Conservation (phyloP, 306 rosid genomes). For the Cajanus cajan region DNA sequence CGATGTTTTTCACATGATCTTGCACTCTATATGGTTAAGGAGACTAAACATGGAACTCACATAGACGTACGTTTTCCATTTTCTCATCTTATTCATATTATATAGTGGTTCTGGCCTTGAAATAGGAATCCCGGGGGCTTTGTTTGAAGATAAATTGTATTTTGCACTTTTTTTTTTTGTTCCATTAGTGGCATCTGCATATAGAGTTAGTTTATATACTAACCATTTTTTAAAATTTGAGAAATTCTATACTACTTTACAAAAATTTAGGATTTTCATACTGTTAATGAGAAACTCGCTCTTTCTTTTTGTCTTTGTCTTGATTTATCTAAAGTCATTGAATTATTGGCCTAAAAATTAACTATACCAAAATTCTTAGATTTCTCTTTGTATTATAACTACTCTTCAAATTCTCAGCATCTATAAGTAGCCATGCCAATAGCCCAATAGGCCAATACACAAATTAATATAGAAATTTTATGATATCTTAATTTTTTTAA, state of each 20-base stretch:
- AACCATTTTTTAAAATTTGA: neutral
- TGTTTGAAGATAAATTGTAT: neutral
- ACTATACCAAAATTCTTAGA: neutral
- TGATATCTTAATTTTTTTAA: no score
- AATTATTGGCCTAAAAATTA: neutral
- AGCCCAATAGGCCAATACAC: no score
- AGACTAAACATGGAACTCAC: conserved; percentile 49
- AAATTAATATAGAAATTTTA: no score
- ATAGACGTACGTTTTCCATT: neutral
- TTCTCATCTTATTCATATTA: neutral
- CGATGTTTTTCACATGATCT: conserved; percentile 68
- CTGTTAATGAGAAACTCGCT: no score
- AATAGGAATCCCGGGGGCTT: neutral
- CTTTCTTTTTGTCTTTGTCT: no score
- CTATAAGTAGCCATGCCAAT: neutral
- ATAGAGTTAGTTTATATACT: neutral
- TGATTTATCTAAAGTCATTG: neutral
- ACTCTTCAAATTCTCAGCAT: neutral
- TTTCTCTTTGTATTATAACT: no score
- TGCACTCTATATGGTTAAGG: conserved; percentile 71
- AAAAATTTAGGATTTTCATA: no score
- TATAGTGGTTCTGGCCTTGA: neutral
- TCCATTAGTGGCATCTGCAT: neutral
- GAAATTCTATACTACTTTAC: no score
- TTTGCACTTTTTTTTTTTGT: neutral